phyloP scores from a whole-genome alignment of 2,329 filamentous ascomycete species.

The Ophiostoma sp. region DNA sequence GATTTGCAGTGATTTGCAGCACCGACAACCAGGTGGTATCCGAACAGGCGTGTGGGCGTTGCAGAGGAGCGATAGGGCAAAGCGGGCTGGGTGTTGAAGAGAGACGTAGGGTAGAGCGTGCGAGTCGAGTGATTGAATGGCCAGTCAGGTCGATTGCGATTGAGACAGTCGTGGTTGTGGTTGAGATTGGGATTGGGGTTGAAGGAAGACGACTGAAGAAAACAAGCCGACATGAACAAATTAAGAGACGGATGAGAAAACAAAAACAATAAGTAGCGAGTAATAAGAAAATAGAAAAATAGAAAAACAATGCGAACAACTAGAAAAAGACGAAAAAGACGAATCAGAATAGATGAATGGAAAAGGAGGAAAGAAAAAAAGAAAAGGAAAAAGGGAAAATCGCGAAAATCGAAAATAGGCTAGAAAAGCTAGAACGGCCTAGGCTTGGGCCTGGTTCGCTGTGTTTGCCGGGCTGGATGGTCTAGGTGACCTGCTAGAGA shows the following conservation, averaged over 20 bases:
- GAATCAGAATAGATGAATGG: background rate
- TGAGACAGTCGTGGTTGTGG: background rate
- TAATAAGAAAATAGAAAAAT: background rate
- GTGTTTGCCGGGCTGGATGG: background rate
- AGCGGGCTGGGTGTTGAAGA: background rate
- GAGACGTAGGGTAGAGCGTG: too few species aligned
- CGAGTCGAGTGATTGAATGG: background rate
- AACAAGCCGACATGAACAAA: background rate
- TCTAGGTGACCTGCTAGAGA: background rate
- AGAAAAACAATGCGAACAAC: background rate
- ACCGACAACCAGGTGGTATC: background rate
- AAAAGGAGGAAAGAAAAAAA: background rate
- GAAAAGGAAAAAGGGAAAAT: background rate
- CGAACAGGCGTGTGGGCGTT: background rate
- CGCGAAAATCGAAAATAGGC: background rate
- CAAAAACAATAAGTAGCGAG: background rate
- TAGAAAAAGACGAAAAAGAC: background rate
- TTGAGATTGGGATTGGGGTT: background rate
- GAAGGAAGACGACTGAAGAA: background rate
- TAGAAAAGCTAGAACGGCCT: conserved; percentile 14
- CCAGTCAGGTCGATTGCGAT: background rate
- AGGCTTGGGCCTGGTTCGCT: background rate
- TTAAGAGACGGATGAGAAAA: background rate
- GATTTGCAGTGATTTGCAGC: background rate
- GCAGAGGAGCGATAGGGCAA: background rate